Conservation (phyloP, 2,329 filamentous ascomycete species). For the Phialocephala subalpina region DNA sequence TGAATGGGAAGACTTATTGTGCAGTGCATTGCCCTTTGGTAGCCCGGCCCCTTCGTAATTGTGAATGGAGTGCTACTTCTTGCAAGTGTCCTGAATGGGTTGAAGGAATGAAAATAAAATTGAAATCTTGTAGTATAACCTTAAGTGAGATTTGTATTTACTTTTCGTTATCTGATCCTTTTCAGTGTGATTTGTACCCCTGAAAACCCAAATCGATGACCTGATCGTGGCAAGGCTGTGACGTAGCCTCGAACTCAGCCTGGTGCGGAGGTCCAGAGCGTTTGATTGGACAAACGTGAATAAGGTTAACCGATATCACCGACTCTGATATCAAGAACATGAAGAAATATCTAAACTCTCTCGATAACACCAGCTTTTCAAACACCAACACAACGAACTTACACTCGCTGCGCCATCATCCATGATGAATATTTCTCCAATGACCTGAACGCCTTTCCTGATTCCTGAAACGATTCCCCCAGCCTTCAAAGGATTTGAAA, state of each 20-base stretch:
- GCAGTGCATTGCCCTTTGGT: too few species aligned
- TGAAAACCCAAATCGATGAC: neutral
- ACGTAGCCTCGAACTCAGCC: neutral
- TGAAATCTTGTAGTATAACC: too few species aligned
- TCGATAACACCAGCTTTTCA: neutral
- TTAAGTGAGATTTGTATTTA: too few species aligned
- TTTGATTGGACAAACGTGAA: slow-evolving; percentile 17
- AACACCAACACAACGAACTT: slow-evolving; percentile 16
- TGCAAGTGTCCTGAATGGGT: too few species aligned
- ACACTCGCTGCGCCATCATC: slow-evolving; percentile 18
- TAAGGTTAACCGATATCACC: neutral
- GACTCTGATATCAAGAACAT: too few species aligned
- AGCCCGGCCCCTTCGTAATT: too few species aligned
- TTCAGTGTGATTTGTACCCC: neutral
- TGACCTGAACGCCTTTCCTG: slow-evolving; percentile 17
- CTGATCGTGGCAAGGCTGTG: neutral
- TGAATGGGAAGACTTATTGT: too few species aligned
- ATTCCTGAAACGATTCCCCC: slow-evolving; percentile 20
- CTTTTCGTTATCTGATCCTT: too few species aligned
- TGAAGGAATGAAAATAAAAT: too few species aligned
- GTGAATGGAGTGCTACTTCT: too few species aligned
- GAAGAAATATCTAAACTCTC: too few species aligned
- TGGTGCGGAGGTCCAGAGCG: neutral
- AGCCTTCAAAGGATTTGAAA: slow-evolving; percentile 21
- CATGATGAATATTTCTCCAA: slow-evolving; percentile 26